phyloP scores from a whole-genome alignment of 1,284 basidiomycete genomes.

The Gomphus bonarii region DNA sequence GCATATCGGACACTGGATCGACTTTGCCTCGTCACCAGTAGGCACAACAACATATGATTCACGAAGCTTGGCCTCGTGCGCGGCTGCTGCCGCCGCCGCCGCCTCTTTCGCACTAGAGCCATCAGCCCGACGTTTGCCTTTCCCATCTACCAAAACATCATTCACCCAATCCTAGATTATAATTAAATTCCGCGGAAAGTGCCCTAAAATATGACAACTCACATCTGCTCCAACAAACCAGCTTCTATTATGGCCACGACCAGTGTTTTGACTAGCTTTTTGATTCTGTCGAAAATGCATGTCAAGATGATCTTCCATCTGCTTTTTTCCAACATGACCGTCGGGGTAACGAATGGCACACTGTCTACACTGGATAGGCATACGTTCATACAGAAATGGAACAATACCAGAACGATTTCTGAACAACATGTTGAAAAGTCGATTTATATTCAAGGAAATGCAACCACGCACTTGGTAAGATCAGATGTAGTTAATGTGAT shows the following conservation, averaged over 20 bases:
- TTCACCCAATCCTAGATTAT: constrained; percentile 72
- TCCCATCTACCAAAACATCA: constrained; percentile 45
- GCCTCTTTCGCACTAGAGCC: constrained; percentile 37
- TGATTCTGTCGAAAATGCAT: constrained; percentile 96
- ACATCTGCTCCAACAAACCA: constrained; percentile 88
- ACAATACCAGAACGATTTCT: constrained; percentile 56
- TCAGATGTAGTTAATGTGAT: constrained; percentile 64
- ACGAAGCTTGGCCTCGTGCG: constrained; percentile 64
- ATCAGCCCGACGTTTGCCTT: constrained; percentile 55
- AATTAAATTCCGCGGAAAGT: neutral
- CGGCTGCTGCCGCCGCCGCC: constrained; percentile 51
- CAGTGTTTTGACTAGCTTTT: constrained; percentile 74
- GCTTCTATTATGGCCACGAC: constrained; percentile 81
- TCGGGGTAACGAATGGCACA: constrained; percentile 86
- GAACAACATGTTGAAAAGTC: constrained; percentile 2
- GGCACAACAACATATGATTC: constrained; percentile 83
- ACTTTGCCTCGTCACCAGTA: constrained; percentile 71
- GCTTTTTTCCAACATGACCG: constrained; percentile 59
- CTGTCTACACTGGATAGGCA: constrained; percentile 85
- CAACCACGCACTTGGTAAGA: constrained; percentile 54
- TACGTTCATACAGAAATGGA: constrained; percentile 62
- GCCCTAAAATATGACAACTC: constrained; percentile 25
- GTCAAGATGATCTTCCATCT: constrained; percentile 86
- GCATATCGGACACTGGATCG: constrained; percentile 89
- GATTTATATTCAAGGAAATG: neutral